Base-by-base conservation (phyloP, 768 basidiomycete genomes). In the Lactarius evosmus region DNA sequence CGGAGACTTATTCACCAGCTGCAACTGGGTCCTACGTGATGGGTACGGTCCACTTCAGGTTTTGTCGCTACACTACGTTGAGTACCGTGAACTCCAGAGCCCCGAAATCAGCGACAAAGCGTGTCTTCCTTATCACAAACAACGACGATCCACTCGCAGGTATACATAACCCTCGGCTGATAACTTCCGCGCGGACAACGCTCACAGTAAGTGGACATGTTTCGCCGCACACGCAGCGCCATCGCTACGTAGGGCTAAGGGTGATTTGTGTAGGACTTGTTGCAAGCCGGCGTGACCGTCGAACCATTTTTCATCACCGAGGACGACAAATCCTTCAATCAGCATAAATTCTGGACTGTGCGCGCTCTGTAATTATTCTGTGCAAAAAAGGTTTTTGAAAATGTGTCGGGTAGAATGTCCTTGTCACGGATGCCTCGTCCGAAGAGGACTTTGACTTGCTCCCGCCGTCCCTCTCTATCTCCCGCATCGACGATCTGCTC, bases 61-160 rank as follows among this genome's bases (percentile, higher is more conserved):
- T 16, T 25, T 27, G 8, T 8, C 52, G 9, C 29, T 38, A 4
- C 7, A n/a, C 16, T 7, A 41, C 11, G 32, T 36, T 51, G n/a
- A 55, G 25, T 64, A 56, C 38, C 11, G 12, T 12, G 11, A 27
- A 17, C 54, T 53, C 30, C 29, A 94, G 92, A 12, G 89, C 91
- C 8, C 86, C 88, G 25, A 93, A 95, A 71, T 92, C 87, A 0
- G 92, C 93, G 2, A 86, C 89, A n/a, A 95, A 96, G 72, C 87
- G 95, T 6, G 83, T 98, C 1, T 98, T 98, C 73, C 77, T 96
- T 41, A 90, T 99, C 49, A 98, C 97, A 0, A 89, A 98, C 71
- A 86, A 91, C 68, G 93, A 95, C 69, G 75, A 90, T 68, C 94
- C 94, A 2, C 84, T 81, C 61, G 75, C 82, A 6, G 81, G 82